Evolutionary conservation across 176 grass and related monocot species (phyloP).

Genomic region (Musa troglodytarum): DNA sequence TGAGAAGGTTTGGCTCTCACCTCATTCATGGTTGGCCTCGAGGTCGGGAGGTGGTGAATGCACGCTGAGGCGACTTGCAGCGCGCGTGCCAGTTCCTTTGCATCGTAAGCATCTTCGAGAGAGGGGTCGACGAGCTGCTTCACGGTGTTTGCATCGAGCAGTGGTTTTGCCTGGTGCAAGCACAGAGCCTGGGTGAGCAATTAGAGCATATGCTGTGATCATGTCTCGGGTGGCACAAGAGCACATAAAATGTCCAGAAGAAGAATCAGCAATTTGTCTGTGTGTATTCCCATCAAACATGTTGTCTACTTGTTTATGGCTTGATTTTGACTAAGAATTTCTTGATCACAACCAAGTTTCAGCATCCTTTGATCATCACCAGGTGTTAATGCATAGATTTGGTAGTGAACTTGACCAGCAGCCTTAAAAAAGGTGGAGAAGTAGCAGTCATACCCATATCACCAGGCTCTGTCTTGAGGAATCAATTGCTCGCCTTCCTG

Average conservation of each 20-base stretch:
- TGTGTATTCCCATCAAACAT: too few relatives aligned
- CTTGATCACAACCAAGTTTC: not conserved
- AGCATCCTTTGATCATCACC: not conserved
- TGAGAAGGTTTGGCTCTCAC: conserved; percentile 26
- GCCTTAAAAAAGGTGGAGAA: not conserved
- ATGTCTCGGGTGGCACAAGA: too few relatives aligned
- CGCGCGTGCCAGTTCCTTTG: conserved; percentile 43
- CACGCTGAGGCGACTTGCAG: conserved; percentile 84
- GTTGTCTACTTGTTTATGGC: too few relatives aligned
- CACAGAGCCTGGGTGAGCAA: too few relatives aligned
- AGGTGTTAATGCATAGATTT: not conserved
- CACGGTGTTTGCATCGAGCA: conserved; percentile 73
- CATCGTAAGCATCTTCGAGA: conserved; percentile 51
- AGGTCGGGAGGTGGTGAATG: conserved; percentile 77
- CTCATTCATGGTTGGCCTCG: conserved; percentile 68
- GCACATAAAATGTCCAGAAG: too few relatives aligned
- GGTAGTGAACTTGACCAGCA: not conserved
- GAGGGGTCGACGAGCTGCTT: conserved; percentile 67
- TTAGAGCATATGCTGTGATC: too few relatives aligned
- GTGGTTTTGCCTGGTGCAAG: conserved; percentile 66
- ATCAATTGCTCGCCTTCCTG: conserved; percentile 78
- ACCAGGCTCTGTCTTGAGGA: conserved; percentile 81
- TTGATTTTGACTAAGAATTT: not conserved
- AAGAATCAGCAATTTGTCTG: too few relatives aligned
- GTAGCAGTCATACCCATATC: conserved; percentile 55